phyloP scores from a whole-genome alignment of 1,139 yeast species.

The Pichia sp. region DNA sequence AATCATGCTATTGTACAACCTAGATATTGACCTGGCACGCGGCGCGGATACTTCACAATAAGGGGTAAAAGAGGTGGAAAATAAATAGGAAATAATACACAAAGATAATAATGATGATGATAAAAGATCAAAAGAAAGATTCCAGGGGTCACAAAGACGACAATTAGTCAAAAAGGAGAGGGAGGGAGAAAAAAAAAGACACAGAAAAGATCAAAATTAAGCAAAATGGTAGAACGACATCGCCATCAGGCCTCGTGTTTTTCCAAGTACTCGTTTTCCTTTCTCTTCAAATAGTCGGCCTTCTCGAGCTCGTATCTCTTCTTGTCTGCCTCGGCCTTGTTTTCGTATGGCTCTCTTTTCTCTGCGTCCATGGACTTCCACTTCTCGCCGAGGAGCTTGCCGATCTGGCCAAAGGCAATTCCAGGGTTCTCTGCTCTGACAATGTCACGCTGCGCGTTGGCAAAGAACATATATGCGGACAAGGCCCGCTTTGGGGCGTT shows the following conservation, averaged over 20 bases:
- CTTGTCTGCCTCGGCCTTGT: constrained; percentile 92
- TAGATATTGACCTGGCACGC: constrained; percentile 2
- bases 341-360: constrained; percentile 84
- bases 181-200: background rate
- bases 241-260: constrained; percentile 11
- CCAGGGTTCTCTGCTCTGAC: constrained; percentile 95
- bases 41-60: background rate
- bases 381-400: constrained; percentile 87
- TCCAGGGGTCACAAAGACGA: background rate
- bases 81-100: constrained; percentile 5
- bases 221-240: background rate
- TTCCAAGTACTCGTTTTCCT: constrained; percentile 25
- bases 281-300: constrained; percentile 75
- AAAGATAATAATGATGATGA: background rate
- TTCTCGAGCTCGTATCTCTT: constrained; percentile 95
- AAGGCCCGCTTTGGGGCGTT: constrained; percentile 98
- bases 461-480: constrained; percentile 98
- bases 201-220: background rate
- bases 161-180: background rate
- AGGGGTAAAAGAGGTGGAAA: background rate
- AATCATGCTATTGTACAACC: constrained; percentile 10
- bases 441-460: constrained; percentile 92
- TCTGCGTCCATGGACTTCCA: constrained; percentile 87
- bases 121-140: background rate
- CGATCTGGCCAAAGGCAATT: constrained; percentile 87